phyloP scores from a whole-genome alignment of 495 filamentous ascomycete species.

The Neurospora africana region DNA sequence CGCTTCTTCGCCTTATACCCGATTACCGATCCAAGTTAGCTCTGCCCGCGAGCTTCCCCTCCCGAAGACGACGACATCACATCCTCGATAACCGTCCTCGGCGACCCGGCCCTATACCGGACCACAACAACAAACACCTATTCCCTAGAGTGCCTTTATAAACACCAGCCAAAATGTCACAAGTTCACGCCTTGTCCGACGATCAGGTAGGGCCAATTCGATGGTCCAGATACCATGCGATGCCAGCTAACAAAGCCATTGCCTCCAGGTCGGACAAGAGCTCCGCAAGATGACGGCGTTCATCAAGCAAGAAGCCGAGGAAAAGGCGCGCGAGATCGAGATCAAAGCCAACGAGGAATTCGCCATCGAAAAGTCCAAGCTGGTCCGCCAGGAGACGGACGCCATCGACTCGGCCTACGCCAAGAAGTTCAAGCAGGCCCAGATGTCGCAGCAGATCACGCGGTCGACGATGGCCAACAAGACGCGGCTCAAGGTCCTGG shows the following conservation, averaged over 20 bases:
- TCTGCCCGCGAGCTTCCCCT: neutral
- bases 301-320: constrained; percentile 95
- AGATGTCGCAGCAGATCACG: constrained; percentile 96
- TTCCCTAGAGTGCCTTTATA: constrained; percentile 15
- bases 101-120: neutral
- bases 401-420: constrained; percentile 86
- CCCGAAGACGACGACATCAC: neutral
- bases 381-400: constrained; percentile 86
- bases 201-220: constrained; percentile 59
- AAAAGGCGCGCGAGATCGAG: constrained; percentile 93
- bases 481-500: constrained; percentile 77
- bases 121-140: neutral
- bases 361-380: constrained; percentile 94
- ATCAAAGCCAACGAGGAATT: constrained; percentile 98
- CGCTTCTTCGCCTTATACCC: neutral
- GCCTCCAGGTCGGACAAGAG: constrained; percentile 71
- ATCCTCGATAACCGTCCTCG: neutral
- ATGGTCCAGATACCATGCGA: too few relatives aligned
- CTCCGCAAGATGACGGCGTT: constrained; percentile 99
- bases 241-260: neutral
- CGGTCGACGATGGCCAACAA: constrained; percentile 91
- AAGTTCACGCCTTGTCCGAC: constrained; percentile 87
- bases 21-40: neutral
- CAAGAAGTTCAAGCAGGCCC: constrained; percentile 96
- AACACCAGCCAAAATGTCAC: constrained; percentile 61